Evolutionary conservation across 495 filamentous ascomycete genomes (phyloP), one percentile per base, ranked within the genome.

Genomic region (Penicillium desertorum): DNA sequence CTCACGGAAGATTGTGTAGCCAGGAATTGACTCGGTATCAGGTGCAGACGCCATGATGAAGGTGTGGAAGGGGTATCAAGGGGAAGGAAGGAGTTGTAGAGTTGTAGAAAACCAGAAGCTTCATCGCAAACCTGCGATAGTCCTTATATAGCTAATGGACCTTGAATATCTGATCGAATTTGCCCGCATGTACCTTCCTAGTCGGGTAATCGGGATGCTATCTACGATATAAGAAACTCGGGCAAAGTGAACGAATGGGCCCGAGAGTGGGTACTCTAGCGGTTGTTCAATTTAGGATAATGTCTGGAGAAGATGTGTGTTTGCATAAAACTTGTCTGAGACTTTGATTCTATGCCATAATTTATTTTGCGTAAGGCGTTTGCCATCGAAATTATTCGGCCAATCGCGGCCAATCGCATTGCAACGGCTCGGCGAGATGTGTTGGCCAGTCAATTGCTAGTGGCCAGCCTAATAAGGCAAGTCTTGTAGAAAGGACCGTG

Each of bases 1-100:
- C 45, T 70, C 69, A 57, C 63, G 67, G 60, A 72, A 72, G 44
- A 72, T 72, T 11, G 69, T 72, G 45, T 72, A 72, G 51, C 69
- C 69, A 23, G 69, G 69, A 54, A 72, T 70, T 45, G 69, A 70
- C 41, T 66, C 68, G 42, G 69, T 72, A 65, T 72, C 69, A 44
- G 69, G 69, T 46, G 62, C 66, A 59, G 66, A 69, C 54, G 69
- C 65, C 63, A 70, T 72, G 56, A 47, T 64, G 65, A 27, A 59
- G 29, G 37, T 34, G 16, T 43, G 45, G n/a, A 27, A 17, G 30
- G 22, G 45, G 37, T 56, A 49, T 51, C 12, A 23, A 32, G 36
- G 30, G 39, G 39, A 19, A 58, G 49, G 47, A 48, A 58, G 5
- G 22, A 44, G 42, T 59, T 59, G 51, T 30, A 59, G 54, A 64